Percentiles rank a stretch among this genome's conserved stretches.
phyloP scores from a whole-genome alignment of 2,329 filamentous ascomycete species.

The Torrubiella hemipterigena region DNA sequence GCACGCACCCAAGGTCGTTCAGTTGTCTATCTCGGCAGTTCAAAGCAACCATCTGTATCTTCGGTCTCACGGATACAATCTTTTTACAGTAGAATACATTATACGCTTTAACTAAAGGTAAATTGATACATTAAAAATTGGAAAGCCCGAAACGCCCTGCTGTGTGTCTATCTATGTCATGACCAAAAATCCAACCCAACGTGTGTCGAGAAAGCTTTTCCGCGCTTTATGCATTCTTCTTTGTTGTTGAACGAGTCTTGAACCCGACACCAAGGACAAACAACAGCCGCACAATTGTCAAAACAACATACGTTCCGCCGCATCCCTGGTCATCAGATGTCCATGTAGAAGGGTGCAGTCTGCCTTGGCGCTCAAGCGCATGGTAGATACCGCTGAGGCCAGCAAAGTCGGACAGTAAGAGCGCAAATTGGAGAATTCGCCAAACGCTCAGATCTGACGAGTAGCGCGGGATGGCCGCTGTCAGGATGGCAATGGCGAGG shows the following conservation, averaged over 20 bases:
- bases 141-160: no score
- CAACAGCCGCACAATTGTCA: conserved; percentile 7
- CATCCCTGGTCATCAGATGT: conserved; percentile 8
- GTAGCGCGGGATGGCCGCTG: conserved; percentile 10
- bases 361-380: conserved; percentile 5
- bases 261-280: conserved; percentile 10
- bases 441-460: conserved; percentile 9
- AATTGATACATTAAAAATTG: no score
- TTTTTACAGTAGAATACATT: no score
- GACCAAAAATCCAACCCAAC: no score
- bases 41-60: no score
- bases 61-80: no score
- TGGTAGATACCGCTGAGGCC: conserved; percentile 9
- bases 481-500: conserved; percentile 8
- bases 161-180: no score
- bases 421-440: conserved; percentile 10
- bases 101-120: no score
- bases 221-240: no score
- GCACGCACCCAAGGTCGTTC: no score
- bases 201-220: no score
- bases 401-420: conserved; percentile 11
- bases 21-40: no score
- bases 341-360: conserved; percentile 7
- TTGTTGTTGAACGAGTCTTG: conserved; percentile 9
- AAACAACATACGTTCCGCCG: conserved; percentile 5